Evolutionary conservation across 2,329 filamentous ascomycete species (phyloP), one percentile per base, ranked within the genome.

Genomic region (Ilyonectria robusta): DNA sequence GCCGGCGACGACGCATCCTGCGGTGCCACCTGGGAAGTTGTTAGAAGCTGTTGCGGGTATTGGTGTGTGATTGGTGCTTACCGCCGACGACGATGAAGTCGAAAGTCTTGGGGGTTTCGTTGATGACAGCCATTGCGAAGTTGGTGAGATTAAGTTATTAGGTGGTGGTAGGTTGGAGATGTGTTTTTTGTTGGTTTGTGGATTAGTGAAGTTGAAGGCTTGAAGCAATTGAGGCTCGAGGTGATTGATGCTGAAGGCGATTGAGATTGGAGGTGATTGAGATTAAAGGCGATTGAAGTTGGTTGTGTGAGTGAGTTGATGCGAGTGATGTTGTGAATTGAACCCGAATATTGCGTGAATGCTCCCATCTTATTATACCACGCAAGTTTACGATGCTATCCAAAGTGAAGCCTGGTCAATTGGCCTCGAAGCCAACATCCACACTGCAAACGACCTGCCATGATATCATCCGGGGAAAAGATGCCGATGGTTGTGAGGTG

Each of bases 1-100:
- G 7, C 77, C 77, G 1, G 80, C 80, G 11, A 81, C 76, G n/a
- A 78, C 75, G 46, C 79, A 78, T 31, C 80, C 79, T 4, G 78
- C 78, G 2, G 79, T 80, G 8, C 80, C 80, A n/a, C 80, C 67
- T 58, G 23, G 11, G 6, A 21, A 67, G 69, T 56, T 29, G 60
- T 58, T 31, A 37, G 33, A 11, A 15, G 8, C 13, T 37, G 17
- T 3, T n/a, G 10, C 4, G 5, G 19, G 4, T 26, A 7, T 1
- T 26, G 11, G 15, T 19, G 8, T 15, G 26, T 57, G 19, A 35
- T n/a, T 23, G 17, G 1, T 9, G 50, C 60, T 2, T 37, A 67
- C 65, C 65, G 50, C 65, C 65, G 13, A 67, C 65, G 62, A 67
- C 57, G 13, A 67, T 65, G 40, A 65, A 67, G 51, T 67, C 61